These are phyloP conservation scores for Daldinia childiae DNA, from an alignment of 495 filamentous ascomycete species.

Conservation along the genomic window DNA sequence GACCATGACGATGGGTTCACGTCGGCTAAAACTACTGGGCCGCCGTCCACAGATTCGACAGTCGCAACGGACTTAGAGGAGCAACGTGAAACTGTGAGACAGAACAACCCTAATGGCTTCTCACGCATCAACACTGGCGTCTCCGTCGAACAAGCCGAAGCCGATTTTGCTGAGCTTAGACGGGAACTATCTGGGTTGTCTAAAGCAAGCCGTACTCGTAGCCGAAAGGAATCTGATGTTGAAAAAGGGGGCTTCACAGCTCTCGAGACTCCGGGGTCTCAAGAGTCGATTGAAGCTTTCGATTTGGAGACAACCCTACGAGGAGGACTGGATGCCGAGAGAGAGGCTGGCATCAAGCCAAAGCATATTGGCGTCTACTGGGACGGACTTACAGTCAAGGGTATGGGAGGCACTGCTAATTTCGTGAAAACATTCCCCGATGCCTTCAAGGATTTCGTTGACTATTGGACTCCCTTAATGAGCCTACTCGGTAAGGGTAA, in stretches of 20 bases:
- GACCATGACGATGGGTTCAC: constrained; percentile 9
- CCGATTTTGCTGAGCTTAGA: constrained; percentile 79
- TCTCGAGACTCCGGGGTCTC: constrained; percentile 60
- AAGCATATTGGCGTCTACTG: constrained; percentile 85
- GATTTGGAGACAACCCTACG: constrained; percentile 75
- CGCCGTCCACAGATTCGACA: constrained; percentile 51
- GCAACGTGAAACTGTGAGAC: constrained; percentile 55
- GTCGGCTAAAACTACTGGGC: constrained; percentile 29
- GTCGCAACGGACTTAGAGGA: constrained; percentile 55
- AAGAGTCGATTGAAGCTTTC: constrained; percentile 63
- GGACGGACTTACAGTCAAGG: constrained; percentile 80
- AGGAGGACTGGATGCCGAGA: constrained; percentile 73
- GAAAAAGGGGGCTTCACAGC: constrained; percentile 51
- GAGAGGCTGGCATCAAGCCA: constrained; percentile 76
- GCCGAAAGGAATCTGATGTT: constrained; percentile 45
- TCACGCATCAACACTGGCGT: constrained; percentile 61
- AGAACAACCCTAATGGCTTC: constrained; percentile 63
- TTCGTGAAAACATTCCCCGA: constrained; percentile 86
- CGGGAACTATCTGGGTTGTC: constrained; percentile 75
- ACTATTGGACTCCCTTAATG: constrained; percentile 68
- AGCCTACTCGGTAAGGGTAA: constrained; percentile 42
- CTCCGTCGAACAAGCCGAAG: constrained; percentile 76
- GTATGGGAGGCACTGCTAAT: constrained; percentile 78
- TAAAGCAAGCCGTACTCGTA: constrained; percentile 58
- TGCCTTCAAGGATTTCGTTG: constrained; percentile 80